Evolutionary conservation across 78 protist genomes (phyloP), one percentile per base, ranked within the genome.

Genomic region (Dictyostelium intermedium): DNA sequence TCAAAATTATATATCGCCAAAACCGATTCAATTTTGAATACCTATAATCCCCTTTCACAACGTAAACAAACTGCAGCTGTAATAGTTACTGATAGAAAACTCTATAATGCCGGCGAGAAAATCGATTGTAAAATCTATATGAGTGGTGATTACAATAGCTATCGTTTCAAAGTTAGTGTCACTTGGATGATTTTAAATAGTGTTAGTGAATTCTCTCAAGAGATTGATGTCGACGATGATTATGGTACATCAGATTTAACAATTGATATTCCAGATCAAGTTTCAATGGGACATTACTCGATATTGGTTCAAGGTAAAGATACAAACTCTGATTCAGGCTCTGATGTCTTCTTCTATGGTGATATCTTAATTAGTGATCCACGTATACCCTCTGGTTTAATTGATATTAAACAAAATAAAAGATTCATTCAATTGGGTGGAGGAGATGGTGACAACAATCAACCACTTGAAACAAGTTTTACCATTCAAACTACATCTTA

Each of bases 101-200:
- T 89, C 1, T 89, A 89, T 47, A 89, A 89, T 63, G 83, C 87
- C 0, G 94, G 94, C n/a, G 94, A 89, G 16, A 70, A 23, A 3
- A 70, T 89, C 3, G 10, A 81, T 45, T 37, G 82, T 14, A 89
- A 89, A 60, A 80, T 63, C 18, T 89, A 89, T 69, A 32, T 89
- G 10, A 89, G 9, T 9, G 92, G 92, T 41, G 76, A 47, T 6
- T 34, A 34, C n/a, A 72, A 34, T 72, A 32, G 2, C n/a, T 35
- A 30, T 32, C 8, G 41, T 14, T 39, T 20, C 30, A 47, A 16
- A 16, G 25, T 83, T 11, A 25, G 32, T 23, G 25, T 56, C 8
- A 34, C 47, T 4, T 83, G 87, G 87, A 16, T 23, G 0, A 41
- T 83, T 23, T 41, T 56, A 13, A 23, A 43, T 45, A 63, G 63